Evolutionary conservation across 164 flowering plant species (phyloP), one percentile per base, ranked within the genome.

Genomic region (Tinospora cordifolia): DNA sequence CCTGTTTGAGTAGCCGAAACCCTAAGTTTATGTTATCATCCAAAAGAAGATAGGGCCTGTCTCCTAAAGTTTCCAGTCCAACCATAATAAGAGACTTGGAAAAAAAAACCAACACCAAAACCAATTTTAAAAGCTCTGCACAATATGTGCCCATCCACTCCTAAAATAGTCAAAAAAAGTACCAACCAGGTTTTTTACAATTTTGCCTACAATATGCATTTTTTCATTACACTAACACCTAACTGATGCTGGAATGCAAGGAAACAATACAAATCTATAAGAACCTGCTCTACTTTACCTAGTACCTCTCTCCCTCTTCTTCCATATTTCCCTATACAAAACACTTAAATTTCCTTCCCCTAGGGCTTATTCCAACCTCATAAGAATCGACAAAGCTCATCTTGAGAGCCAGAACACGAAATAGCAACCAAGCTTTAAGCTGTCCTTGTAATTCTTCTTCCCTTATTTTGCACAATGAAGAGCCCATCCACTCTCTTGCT

Each of bases 331-430:
- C 63, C 72, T 69, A 69, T 73, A 73, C 73, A 73, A 27, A 68
- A 49, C 38, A 72, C 60, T 44, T 76, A 26, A 64, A 66, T 44
- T 21, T 76, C 70, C 71, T 41, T 51, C 65, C 67, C 70, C 71
- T 69, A 64, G 64, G 72, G 58, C 71, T 79, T 73, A 79, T 79
- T 73, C 51, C 26, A 46, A 64, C 72, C 68, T 63, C 69, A 73
- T 14, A 70, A 57, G 69, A 75, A 75, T 79, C 57, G 66, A 73
- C 62, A 70, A 40, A 68, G 44, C 70, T 70, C 38, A 30, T 40
- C 22, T 62, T 36, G 8, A 62, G 57, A 51, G 57, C 25, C 25
- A 63, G 64, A 66, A 63, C 69, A 68, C 62, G 41, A 22, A 30
- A 47, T 19, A 38, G 68, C 65, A 57, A 1, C 36, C 2, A 17